Percentiles rank a stretch among this genome's conserved stretches.
These are phyloP conservation scores for Zalaria obscura DNA, from an alignment of 2,329 filamentous ascomycete genomes.

Conservation along the genomic window DNA sequence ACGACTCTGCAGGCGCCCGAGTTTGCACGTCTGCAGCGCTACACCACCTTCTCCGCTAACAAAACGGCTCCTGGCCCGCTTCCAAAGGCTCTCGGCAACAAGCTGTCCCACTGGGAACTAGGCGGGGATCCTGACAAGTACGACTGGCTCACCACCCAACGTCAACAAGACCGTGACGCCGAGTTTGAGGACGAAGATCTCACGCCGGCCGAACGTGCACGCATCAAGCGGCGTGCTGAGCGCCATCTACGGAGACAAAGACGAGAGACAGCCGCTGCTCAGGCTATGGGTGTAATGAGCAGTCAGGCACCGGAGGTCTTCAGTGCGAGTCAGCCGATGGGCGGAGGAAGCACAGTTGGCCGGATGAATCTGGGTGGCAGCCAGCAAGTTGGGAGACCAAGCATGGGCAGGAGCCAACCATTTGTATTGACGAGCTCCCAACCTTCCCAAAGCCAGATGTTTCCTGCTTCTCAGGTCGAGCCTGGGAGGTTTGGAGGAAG, in stretches of 20 bases:
- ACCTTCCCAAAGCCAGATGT: slow-evolving; percentile 1
- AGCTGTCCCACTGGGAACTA: slow-evolving; percentile 27
- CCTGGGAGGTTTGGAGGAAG: slow-evolving; percentile 18
- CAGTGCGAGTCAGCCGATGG: slow-evolving; percentile 13
- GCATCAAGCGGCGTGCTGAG: slow-evolving; percentile 23
- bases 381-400: slow-evolving; percentile 6
- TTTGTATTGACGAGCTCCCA: slow-evolving; percentile 5
- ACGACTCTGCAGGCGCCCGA: slow-evolving; percentile 14
- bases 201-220: slow-evolving; percentile 21
- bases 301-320: slow-evolving; percentile 17
- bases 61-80: slow-evolving; percentile 13
- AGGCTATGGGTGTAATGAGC: slow-evolving; percentile 8
- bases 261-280: slow-evolving; percentile 20
- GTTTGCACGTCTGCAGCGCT: slow-evolving; percentile 19
- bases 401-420: slow-evolving; percentile 10
- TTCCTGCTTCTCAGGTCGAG: slow-evolving; percentile 18
- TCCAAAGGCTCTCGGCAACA: slow-evolving; percentile 17
- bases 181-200: slow-evolving; percentile 20
- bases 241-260: slow-evolving; percentile 24
- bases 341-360: slow-evolving; percentile 1
- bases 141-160: slow-evolving; percentile 22
- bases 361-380: neutral
- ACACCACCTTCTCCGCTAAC: slow-evolving; percentile 17
- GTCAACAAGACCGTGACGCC: slow-evolving; percentile 12
- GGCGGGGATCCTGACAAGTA: slow-evolving; percentile 24